A percentile compares a stretch with the other conserved stretches of the same genome.
These are phyloP conservation scores for Piper longum DNA, from an alignment of 164 flowering plant genomes.

Conservation along the genomic window DNA sequence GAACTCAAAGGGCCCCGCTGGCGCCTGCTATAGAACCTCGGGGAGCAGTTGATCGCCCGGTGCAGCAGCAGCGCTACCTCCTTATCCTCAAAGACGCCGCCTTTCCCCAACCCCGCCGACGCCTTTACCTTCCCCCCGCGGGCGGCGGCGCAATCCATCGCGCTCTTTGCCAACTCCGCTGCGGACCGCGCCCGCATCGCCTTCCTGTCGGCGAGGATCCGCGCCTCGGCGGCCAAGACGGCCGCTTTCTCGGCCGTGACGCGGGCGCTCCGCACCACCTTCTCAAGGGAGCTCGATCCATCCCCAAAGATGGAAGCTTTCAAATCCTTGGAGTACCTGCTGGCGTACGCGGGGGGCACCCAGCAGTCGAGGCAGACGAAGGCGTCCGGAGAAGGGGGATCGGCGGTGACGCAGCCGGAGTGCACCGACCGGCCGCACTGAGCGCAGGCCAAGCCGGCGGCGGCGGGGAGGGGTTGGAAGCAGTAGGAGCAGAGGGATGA, in stretches of 20 bases:
- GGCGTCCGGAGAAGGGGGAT: conserved; percentile 6
- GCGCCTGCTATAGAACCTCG: conserved; percentile 23
- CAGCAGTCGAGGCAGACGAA: conserved; percentile 64
- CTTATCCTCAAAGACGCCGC: conserved; percentile 19
- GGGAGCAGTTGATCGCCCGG: conserved; percentile 41
- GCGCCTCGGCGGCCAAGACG: conserved; percentile 20
- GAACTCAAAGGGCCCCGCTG: conserved; percentile 7
- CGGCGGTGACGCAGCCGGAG: conserved; percentile 19
- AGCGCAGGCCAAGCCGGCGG: conserved; percentile 13
- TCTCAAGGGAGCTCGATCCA: conserved; percentile 12
- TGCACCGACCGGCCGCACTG: conserved; percentile 34
- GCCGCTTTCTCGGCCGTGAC: conserved; percentile 17
- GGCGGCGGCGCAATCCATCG: conserved; percentile 13
- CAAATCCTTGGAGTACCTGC: neutral
- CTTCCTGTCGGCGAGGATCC: conserved; percentile 22
- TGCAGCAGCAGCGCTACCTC: conserved; percentile 40
- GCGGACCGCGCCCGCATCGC: conserved; percentile 23
- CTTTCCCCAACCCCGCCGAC: neutral
- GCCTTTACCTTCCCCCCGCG: conserved; percentile 5
- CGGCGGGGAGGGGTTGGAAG: conserved; percentile 13
- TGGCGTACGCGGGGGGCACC: conserved; percentile 30
- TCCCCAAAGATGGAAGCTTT: neutral
- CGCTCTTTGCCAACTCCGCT: conserved; percentile 18
- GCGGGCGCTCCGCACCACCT: conserved; percentile 25
- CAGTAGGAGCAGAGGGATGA: conserved; percentile 51